These are phyloP conservation scores for Gonium pectorale DNA, from an alignment of 139 green algal genomes.

Conservation along the genomic window DNA sequence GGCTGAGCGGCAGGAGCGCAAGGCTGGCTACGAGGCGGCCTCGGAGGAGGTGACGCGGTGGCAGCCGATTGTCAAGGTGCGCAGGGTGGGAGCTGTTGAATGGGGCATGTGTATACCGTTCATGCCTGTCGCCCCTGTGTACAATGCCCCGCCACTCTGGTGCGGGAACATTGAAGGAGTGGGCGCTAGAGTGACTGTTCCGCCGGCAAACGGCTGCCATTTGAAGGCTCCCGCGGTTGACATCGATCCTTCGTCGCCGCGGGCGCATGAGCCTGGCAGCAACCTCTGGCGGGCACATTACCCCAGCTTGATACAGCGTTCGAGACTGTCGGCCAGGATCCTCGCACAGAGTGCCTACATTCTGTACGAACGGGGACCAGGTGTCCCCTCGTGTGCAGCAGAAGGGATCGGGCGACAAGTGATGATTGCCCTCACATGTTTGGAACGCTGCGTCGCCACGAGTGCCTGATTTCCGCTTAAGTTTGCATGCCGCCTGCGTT, in stretches of 20 bases:
- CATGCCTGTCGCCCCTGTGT: constrained; percentile 32
- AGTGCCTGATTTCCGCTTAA: too few relatives aligned
- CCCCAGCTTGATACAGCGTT: too few relatives aligned
- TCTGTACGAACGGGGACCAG: too few relatives aligned
- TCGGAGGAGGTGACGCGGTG: constrained; percentile 90
- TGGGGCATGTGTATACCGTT: background rate
- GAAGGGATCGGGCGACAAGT: too few relatives aligned
- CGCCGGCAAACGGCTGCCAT: constrained; percentile 54
- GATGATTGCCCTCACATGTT: too few relatives aligned
- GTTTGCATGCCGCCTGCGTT: too few relatives aligned
- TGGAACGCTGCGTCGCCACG: too few relatives aligned
- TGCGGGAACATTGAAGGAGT: constrained; percentile 47
- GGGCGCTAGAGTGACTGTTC: constrained; percentile 14
- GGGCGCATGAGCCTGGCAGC: constrained; percentile 45
- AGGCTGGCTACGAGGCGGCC: constrained; percentile 89
- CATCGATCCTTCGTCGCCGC: constrained; percentile 56
- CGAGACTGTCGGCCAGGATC: too few relatives aligned
- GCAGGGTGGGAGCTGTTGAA: background rate
- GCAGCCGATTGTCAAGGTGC: constrained; percentile 90
- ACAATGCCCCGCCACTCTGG: constrained; percentile 20
- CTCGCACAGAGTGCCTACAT: too few relatives aligned
- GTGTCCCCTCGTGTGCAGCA: too few relatives aligned
- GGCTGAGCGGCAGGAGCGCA: constrained; percentile 76
- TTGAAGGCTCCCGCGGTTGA: constrained; percentile 4
- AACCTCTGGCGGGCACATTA: constrained; percentile 58